phyloP scores from a whole-genome alignment of 805 yeast genomes.

The Zygosaccharomyces lentus region DNA sequence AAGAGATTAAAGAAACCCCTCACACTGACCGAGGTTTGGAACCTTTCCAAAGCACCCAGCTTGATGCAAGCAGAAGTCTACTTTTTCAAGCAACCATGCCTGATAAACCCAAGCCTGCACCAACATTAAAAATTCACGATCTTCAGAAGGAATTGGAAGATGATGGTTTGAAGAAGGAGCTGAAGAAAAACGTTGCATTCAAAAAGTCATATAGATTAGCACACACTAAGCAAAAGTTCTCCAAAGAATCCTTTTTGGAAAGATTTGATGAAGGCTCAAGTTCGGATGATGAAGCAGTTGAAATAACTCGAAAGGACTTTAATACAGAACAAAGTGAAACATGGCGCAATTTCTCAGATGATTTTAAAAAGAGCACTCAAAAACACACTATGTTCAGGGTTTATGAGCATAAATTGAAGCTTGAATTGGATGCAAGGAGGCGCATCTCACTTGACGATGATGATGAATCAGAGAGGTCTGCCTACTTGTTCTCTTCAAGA shows the following conservation, averaged over 20 bases:
- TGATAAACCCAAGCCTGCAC: constrained; percentile 1
- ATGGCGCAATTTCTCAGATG: not conserved
- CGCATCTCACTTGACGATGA: constrained; percentile 22
- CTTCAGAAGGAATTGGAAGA: constrained; percentile 17
- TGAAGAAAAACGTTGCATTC: constrained; percentile 7
- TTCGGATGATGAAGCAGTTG: not conserved
- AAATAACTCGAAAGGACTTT: not conserved
- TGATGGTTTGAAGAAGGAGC: constrained; percentile 4
- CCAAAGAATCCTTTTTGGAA: constrained; percentile 23
- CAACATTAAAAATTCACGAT: constrained; percentile 16
- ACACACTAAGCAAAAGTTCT: constrained; percentile 9
- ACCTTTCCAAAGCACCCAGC: not conserved
- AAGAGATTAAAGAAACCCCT: not conserved
- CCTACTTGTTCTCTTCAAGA: constrained; percentile 13
- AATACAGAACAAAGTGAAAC: not conserved
- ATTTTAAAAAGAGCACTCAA: not conserved
- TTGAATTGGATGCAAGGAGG: constrained; percentile 11
- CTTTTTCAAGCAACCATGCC: constrained; percentile 4
- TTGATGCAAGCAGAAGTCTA: not conserved
- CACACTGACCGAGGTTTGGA: not conserved
- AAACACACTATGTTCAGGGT: constrained; percentile 13
- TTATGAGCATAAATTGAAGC: constrained; percentile 23
- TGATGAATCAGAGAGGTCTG: constrained; percentile 10
- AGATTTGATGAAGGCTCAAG: constrained; percentile 20
- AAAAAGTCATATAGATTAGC: not conserved